Percentiles rank a stretch among this genome's conserved stretches.
These are phyloP conservation scores for Cryptococcus sp. DNA, from an alignment of 1,284 basidiomycete species.

Conservation along the genomic window DNA sequence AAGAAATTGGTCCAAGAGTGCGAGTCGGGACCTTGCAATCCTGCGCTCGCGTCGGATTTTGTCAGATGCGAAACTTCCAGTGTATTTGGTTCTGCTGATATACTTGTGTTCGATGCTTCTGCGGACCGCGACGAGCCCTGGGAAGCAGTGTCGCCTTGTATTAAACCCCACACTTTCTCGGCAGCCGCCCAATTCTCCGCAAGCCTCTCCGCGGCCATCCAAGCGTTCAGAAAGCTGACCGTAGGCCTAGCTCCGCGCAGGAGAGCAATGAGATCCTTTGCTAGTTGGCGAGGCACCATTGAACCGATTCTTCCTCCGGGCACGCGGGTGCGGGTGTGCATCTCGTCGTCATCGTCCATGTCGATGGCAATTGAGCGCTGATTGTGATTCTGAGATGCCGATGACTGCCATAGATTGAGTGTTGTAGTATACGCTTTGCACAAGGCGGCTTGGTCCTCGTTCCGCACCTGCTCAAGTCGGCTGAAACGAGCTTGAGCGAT, in stretches of 20 bases:
- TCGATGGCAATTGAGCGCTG: neutral
- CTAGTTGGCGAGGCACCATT: constrained; percentile 20
- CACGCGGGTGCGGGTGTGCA: neutral
- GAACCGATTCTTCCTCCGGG: constrained; percentile 2
- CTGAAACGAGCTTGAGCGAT: neutral
- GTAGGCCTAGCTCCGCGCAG: constrained; percentile 13
- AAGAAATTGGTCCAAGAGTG: constrained; percentile 12
- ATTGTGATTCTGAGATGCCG: neutral
- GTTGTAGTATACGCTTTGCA: constrained; percentile 9
- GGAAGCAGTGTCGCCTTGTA: constrained; percentile 3
- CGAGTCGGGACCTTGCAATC: constrained; percentile 1
- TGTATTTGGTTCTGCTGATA: neutral
- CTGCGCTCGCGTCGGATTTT: neutral
- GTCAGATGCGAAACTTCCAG: neutral
- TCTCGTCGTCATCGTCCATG: neutral
- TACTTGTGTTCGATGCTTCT: neutral
- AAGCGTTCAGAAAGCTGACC: constrained; percentile 23
- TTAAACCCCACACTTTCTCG: constrained; percentile 17
- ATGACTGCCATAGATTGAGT: constrained; percentile 10
- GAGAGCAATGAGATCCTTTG: constrained; percentile 19
- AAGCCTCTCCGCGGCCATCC: constrained; percentile 31
- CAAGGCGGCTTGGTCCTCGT: constrained; percentile 3
- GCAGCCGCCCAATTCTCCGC: constrained; percentile 16
- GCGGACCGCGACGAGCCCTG: neutral
- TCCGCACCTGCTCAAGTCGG: neutral